Base-by-base conservation (phyloP, 352 stramenopile species). In the Aphanomyces stellatus region DNA sequence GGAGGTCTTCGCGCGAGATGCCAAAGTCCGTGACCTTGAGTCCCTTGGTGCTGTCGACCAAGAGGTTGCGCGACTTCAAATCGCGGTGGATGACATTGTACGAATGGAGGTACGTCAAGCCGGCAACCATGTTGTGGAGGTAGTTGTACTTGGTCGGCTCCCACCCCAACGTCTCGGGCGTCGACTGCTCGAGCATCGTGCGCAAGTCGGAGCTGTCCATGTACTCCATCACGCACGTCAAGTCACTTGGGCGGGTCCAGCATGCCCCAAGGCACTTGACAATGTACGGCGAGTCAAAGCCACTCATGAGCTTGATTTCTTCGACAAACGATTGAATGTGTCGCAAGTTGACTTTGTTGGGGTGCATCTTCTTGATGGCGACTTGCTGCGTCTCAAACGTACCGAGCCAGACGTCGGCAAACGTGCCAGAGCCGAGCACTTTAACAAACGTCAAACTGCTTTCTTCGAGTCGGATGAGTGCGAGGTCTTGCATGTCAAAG, bases 271-370 rank as follows among this genome's bases (percentile, higher is more conserved):
- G 22, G 15, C 40, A 22, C 2, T 13, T 8, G 5, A 64, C 56
- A 49, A 64, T 64, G 41, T 64, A 30, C 1, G 56, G 56, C 35
- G 56, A 64, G 27, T 64, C 56, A 64, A 64, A 64, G 37, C 37
- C n/a, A 19, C 37, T 30, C 31, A 64, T 53, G 30, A 64, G 56
- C 41, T 46, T 51, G 56, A 64, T 64, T 30, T 64, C 56, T 19
- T 64, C 30, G 0, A 49, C 33, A 33, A 64, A 30, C 10, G 22
- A 24, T 25, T 64, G 56, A 7, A 64, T 35, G 15, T 64, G 41
- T 19, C 24, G 17, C 25, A n/a, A 3, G 31, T 28, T 25, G 56
- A 53, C 22, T 35, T 30, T 25, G 30, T 53, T 13, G 0, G 37
- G 19, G 51, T 46, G 56, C 56, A 64, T n/a, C 30, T 33, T 53